phyloP scores from a whole-genome alignment of 2,329 filamentous ascomycete genomes.

The Aspergillus awamori region DNA sequence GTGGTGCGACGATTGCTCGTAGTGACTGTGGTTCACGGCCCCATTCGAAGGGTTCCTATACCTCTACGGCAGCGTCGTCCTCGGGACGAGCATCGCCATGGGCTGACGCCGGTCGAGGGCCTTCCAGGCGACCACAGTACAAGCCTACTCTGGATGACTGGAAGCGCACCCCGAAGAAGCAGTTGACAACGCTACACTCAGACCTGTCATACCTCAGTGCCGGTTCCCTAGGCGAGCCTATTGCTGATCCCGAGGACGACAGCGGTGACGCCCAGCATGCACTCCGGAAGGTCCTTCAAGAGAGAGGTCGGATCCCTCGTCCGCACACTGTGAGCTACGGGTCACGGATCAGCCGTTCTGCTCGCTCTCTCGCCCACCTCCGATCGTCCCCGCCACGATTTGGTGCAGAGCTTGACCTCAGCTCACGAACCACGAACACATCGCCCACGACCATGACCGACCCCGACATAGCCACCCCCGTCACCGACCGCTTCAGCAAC shows the following conservation, averaged over 20 bases:
- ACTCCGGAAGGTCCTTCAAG: constrained; percentile 49
- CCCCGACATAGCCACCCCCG: constrained; percentile 55
- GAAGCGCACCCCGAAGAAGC: constrained; percentile 39
- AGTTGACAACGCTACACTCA: constrained; percentile 34
- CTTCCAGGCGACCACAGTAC: constrained; percentile 28
- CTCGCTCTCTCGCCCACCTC: constrained; percentile 39
- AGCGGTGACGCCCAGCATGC: constrained; percentile 51
- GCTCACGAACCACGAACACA: constrained; percentile 43
- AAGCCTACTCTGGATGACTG: constrained; percentile 29
- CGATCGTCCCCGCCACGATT: constrained; percentile 50
- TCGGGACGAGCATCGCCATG: constrained; percentile 48
- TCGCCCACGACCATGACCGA: constrained; percentile 57
- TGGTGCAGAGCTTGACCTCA: constrained; percentile 40
- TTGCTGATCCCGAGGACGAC: constrained; percentile 34
- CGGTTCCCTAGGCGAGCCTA: constrained; percentile 29
- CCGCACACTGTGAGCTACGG: constrained; percentile 35
- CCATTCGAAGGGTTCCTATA: constrained; percentile 49
- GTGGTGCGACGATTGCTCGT: constrained; percentile 33
- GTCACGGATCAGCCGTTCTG: constrained; percentile 32
- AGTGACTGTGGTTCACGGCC: constrained; percentile 43
- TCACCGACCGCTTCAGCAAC: constrained; percentile 56
- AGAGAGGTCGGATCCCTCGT: constrained; percentile 31
- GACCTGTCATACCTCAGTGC: constrained; percentile 38
- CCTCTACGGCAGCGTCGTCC: constrained; percentile 45
- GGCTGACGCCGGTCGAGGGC: constrained; percentile 38